Evolutionary conservation across 1,284 basidiomycete genomes (phyloP), one percentile per base, ranked within the genome.

Genomic region (Calocybe gambosa): DNA sequence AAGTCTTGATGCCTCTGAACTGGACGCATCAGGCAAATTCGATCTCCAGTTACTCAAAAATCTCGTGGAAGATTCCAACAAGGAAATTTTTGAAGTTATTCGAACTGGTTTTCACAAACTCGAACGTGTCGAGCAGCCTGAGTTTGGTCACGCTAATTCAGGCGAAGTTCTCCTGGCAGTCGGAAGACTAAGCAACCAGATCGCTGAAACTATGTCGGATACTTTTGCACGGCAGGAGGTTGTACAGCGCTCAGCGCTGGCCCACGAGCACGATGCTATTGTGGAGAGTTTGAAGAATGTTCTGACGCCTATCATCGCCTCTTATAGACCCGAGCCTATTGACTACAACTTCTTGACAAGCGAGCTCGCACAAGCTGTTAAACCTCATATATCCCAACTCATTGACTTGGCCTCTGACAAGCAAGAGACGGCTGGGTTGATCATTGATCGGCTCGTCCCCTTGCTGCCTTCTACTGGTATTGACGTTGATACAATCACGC

Each of bases 331-430:
- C 16, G 84, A 86, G 41, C 69, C 77, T 9, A 71, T 90, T 42
- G 86, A 91, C 59, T 86, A 90, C 56, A 85, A 89, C 35, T 71
- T 74, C 50, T 68, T 91, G 48, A 91, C 88, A 0, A 68, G 67
- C 28, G 78, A 80, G 54, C 76, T 91, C 12, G 75, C 83, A 12
- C 85, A 90, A 61, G 85, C 88, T 0, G 88, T 91, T 57, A 90
- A 90, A 58, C 88, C 89, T 6, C 85, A 90, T 55, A 89, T 91
- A 18, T 77, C 83, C 1, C 87, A 91, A 56, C 78, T 91, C 50
- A 90, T 91, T 51, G 88, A 91, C 59, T 74, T 91, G 41, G 81
- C 88, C 15, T 87, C 85, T 0, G 88, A 91, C 60, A 91, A 91
- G 60, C 75, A 84, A 28, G 88, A 91, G 63, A 91, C 88, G 5